These are phyloP conservation scores for Verbena officinalis DNA, from an alignment of 257 asterid species.

Conservation along the genomic window DNA sequence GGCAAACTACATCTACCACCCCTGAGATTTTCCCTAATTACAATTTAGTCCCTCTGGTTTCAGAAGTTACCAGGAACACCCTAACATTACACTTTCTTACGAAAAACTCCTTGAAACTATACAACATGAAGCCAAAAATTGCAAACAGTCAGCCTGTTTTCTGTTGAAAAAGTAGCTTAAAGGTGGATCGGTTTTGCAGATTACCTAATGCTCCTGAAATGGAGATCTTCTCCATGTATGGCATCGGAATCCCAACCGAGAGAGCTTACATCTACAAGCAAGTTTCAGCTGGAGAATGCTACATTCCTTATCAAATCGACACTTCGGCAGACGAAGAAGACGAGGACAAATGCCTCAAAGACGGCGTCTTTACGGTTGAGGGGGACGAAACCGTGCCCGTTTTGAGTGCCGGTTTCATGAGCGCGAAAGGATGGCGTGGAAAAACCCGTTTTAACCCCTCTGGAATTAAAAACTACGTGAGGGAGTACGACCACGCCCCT, in stretches of 20 bases:
- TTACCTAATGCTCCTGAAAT: slow-evolving; percentile 87
- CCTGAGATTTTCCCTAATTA: too few species aligned
- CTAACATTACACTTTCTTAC: too few species aligned
- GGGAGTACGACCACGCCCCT: slow-evolving; percentile 85
- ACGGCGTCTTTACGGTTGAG: slow-evolving; percentile 62
- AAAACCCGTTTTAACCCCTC: slow-evolving; percentile 81
- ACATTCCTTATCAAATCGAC: slow-evolving; percentile 77
- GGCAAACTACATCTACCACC: too few species aligned
- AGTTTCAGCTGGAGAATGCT: slow-evolving; percentile 64
- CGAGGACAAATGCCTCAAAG: slow-evolving; percentile 54
- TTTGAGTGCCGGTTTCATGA: slow-evolving; percentile 81
- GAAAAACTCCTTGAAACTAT: too few species aligned
- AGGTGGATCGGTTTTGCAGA: slow-evolving; percentile 41
- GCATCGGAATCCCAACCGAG: slow-evolving; percentile 78
- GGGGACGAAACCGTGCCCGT: slow-evolving; percentile 88
- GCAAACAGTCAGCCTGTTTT: too few species aligned
- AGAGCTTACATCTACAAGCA: slow-evolving; percentile 70
- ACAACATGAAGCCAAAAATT: too few species aligned
- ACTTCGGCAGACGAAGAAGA: slow-evolving; percentile 57
- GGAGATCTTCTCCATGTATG: slow-evolving; percentile 78
- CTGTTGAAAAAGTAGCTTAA: too few species aligned
- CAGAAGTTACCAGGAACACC: too few species aligned
- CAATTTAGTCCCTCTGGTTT: too few species aligned
- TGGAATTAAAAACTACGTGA: slow-evolving; percentile 54
- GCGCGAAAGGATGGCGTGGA: slow-evolving; percentile 91